These are phyloP conservation scores for Barnettozyma salicaria DNA, from an alignment of 805 yeast genomes.

Conservation along the genomic window DNA sequence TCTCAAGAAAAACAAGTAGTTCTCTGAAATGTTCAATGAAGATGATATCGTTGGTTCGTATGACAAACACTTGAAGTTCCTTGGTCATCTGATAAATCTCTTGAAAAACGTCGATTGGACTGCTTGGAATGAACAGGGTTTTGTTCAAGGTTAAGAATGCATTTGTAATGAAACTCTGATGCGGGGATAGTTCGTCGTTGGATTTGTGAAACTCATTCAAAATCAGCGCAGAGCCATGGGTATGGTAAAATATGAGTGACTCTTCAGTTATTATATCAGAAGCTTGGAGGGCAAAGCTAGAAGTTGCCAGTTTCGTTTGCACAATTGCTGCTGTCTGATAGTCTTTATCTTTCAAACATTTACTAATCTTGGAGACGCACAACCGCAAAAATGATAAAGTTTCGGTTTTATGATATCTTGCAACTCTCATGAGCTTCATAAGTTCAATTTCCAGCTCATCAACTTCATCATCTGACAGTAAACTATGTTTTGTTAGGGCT, in stretches of 20 bases:
- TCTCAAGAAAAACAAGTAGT: conserved; percentile 11
- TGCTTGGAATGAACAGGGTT: conserved; percentile 19
- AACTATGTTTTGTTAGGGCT: background rate
- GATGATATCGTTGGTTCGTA: conserved; percentile 8
- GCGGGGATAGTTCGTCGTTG: conserved; percentile 15
- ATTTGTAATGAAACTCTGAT: conserved; percentile 12
- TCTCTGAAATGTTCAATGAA: conserved; percentile 8
- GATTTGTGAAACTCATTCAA: conserved; percentile 16
- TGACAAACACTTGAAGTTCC: conserved; percentile 10
- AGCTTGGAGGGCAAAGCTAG: conserved; percentile 16
- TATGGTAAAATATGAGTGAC: conserved; percentile 11
- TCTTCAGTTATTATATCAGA: conserved; percentile 12
- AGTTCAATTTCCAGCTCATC: conserved; percentile 3
- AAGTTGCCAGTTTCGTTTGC: conserved; percentile 8
- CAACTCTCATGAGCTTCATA: conserved; percentile 1
- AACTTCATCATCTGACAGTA: conserved; percentile 2
- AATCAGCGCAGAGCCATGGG: conserved; percentile 16
- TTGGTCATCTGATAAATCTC: conserved; percentile 17
- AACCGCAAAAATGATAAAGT: conserved; percentile 11
- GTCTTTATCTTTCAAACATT: conserved; percentile 10
- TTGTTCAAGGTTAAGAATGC: conserved; percentile 6
- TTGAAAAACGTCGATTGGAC: conserved; percentile 13
- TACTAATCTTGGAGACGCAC: conserved; percentile 11
- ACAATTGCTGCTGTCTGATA: conserved; percentile 4
- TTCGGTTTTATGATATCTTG: conserved; percentile 7